Evolutionary conservation across 2,329 filamentous ascomycete genomes (phyloP).

Genomic region (Truncatella angustata): DNA sequence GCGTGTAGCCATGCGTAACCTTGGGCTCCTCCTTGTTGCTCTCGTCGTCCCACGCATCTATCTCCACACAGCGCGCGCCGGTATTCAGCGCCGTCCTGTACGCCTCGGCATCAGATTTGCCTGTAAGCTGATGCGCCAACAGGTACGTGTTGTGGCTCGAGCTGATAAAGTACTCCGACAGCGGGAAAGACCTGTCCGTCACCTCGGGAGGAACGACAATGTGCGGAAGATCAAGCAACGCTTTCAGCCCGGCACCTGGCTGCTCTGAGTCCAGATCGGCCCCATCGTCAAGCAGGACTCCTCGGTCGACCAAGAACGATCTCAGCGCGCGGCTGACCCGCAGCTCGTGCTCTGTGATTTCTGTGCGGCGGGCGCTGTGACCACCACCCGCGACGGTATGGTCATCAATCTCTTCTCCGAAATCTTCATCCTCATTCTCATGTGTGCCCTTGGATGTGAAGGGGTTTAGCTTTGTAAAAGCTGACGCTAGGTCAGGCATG

Average conservation of each 20-base stretch:
- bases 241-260: constrained; percentile 43
- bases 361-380: constrained; percentile 46
- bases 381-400: constrained; percentile 58
- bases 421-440: constrained; percentile 46
- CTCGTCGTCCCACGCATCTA: constrained; percentile 69
- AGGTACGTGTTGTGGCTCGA: constrained; percentile 75
- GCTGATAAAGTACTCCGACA: constrained; percentile 71
- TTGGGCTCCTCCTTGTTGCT: constrained; percentile 63
- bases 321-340: constrained; percentile 58
- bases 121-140: constrained; percentile 67
- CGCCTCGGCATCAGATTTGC: constrained; percentile 58
- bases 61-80: constrained; percentile 69
- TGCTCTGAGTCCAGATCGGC: constrained; percentile 42
- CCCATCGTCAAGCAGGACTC: constrained; percentile 47
- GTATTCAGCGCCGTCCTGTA: constrained; percentile 62
- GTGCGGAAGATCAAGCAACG: constrained; percentile 55
- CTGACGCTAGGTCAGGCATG: constrained; percentile 18
- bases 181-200: constrained; percentile 55
- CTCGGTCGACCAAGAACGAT: constrained; percentile 52
- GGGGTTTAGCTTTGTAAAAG: constrained; percentile 37
- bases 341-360: constrained; percentile 50
- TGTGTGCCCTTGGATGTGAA: constrained; percentile 27
- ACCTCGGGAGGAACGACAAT: constrained; percentile 53
- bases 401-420: constrained; percentile 50
- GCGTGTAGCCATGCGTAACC: constrained; percentile 68